A percentile compares a stretch with the other conserved stretches of the same genome.
Evolutionary conservation across 257 asterid species (phyloP).

Genomic region (Henckelia pumila): DNA sequence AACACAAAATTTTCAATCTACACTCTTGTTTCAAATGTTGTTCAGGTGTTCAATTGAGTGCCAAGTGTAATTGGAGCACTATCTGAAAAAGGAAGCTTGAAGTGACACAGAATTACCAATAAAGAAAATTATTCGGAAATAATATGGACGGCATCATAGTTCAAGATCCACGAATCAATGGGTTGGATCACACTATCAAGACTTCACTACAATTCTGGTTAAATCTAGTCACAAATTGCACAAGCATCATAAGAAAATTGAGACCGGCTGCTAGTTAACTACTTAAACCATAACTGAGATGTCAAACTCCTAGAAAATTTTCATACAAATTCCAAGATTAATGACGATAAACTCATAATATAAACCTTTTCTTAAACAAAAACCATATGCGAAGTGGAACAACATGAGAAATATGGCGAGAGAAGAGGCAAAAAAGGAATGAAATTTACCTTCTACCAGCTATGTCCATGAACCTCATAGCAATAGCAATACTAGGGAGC

Average conservation of each 20-base stretch:
- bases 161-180: not conserved
- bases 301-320: not conserved
- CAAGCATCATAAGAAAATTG: not conserved
- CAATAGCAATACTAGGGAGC: conserved; percentile 70
- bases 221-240: not conserved
- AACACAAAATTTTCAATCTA: not conserved
- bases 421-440: conserved; percentile 5
- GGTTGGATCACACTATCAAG: not conserved
- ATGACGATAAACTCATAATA: not conserved
- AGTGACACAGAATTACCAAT: too few relatives aligned
- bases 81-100: not conserved
- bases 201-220: not conserved
- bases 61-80: not conserved
- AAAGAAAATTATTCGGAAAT: not conserved
- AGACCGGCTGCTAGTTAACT: not conserved
- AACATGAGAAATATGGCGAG: not conserved
- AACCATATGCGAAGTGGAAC: not conserved
- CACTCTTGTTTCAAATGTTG: not conserved
- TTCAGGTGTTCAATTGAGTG: not conserved
- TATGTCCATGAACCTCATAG: conserved; percentile 89
- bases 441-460: conserved; percentile 78
- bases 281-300: too few relatives aligned
- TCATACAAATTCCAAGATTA: not conserved
- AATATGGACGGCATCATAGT: not conserved
- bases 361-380: not conserved